These are phyloP conservation scores for Nephelium lappaceum DNA, from an alignment of 345 rosid genomes.

Conservation along the genomic window DNA sequence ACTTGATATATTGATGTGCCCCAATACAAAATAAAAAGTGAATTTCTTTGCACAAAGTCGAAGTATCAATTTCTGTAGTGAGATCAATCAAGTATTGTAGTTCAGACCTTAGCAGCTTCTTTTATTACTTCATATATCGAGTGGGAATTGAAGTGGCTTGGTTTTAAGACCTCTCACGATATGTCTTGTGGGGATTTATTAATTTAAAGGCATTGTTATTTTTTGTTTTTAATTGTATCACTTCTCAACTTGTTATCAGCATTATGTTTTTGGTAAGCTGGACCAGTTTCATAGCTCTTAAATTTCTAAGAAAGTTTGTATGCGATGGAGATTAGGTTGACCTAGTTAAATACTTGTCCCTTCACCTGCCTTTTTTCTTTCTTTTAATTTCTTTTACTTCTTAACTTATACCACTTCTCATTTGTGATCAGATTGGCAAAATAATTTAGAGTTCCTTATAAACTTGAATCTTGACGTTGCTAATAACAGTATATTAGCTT, in stretches of 20 bases:
- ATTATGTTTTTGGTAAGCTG: background rate
- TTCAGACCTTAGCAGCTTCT: background rate
- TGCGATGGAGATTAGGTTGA: background rate
- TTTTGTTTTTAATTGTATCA: background rate
- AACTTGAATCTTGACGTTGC: background rate
- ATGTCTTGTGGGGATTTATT: background rate
- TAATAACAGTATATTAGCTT: background rate
- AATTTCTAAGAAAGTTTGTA: background rate
- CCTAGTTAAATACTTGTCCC: background rate
- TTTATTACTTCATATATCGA: background rate
- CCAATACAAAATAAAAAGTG: background rate
- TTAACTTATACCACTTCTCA: background rate
- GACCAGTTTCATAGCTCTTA: background rate
- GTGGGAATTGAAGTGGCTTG: background rate
- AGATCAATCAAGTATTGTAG: background rate
- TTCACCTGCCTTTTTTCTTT: background rate
- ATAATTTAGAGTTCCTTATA: background rate
- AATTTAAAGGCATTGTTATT: background rate
- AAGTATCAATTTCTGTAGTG: background rate
- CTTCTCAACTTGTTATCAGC: background rate
- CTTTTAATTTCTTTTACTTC: background rate
- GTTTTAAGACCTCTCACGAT: background rate
- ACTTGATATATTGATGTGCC: background rate
- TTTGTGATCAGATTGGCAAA: background rate
- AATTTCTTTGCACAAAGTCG: background rate